Conservation (phyloP, 768 basidiomycete genomes). For the Pisolithus sp. region DNA sequence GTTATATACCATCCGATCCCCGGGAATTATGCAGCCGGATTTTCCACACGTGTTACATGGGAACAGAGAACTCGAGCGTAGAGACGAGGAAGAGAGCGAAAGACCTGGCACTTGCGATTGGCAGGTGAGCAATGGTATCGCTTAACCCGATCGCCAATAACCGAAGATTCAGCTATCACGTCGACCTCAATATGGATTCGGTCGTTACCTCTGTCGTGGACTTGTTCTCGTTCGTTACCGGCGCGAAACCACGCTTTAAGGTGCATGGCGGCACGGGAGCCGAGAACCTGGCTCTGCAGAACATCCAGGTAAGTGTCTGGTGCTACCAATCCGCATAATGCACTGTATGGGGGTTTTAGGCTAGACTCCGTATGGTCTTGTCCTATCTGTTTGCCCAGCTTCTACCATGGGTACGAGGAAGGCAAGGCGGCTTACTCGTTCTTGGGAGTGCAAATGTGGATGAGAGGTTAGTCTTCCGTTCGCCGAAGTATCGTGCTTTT, state of each 20-base stretch:
- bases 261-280: conserved; percentile 80
- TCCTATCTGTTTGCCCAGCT: conserved; percentile 94
- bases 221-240: conserved; percentile 80
- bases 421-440: conserved; percentile 80
- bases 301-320: conserved; percentile 66
- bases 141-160: background rate
- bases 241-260: conserved; percentile 65
- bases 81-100: conserved; percentile 87
- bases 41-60: conserved; percentile 99
- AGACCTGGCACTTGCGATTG: conserved; percentile 80
- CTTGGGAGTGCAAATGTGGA: conserved; percentile 99
- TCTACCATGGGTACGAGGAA: conserved; percentile 85
- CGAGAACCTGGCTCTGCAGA: conserved; percentile 95
- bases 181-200: conserved; percentile 93
- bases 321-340: background rate
- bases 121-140: conserved; percentile 49
- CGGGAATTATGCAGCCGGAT: conserved; percentile 80
- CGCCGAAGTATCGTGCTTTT: background rate
- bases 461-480: conserved; percentile 60
- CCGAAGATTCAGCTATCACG: conserved; percentile 63
- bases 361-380: conserved; percentile 89
- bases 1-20: conserved; percentile 81
- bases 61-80: conserved; percentile 87
- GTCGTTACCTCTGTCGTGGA: conserved; percentile 79
- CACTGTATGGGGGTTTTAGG: conserved; percentile 38